phyloP scores from a whole-genome alignment of 1,284 basidiomycete species.

The Ceratobasidium papillatum region DNA sequence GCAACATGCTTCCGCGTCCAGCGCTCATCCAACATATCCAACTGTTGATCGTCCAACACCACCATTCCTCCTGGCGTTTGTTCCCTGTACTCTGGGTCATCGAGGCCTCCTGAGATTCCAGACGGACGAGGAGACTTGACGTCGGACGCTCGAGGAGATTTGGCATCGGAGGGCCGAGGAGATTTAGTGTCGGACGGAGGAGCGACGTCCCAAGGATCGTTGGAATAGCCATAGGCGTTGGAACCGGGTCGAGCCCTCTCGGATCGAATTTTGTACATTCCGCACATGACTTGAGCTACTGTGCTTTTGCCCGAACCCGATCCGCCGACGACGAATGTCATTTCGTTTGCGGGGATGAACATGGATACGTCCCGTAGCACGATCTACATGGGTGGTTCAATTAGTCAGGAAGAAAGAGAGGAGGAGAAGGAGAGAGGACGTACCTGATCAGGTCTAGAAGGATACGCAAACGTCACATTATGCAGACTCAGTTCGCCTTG shows the following conservation, averaged over 20 bases:
- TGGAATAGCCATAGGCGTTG: slow-evolving; percentile 52
- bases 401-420: slow-evolving; percentile 45
- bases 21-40: slow-evolving; percentile 75
- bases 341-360: slow-evolving; percentile 83
- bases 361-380: slow-evolving; percentile 59
- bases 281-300: slow-evolving; percentile 81
- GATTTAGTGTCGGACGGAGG: not conserved
- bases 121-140: not conserved
- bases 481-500: slow-evolving; percentile 82
- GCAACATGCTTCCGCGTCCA: slow-evolving; percentile 81
- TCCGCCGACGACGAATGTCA: slow-evolving; percentile 91
- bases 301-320: slow-evolving; percentile 96
- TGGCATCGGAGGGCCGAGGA: not conserved
- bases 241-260: slow-evolving; percentile 45
- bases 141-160: not conserved
- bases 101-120: not conserved
- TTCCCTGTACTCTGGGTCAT: slow-evolving; percentile 14
- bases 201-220: not conserved
- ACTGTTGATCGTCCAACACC: slow-evolving; percentile 82
- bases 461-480: slow-evolving; percentile 85
- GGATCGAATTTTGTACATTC: slow-evolving; percentile 70
- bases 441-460: slow-evolving; percentile 69
- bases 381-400: slow-evolving; percentile 48
- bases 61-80: slow-evolving; percentile 56
- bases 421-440: slow-evolving; percentile 64